phyloP scores from a whole-genome alignment of 1,284 basidiomycete species.

The Ceratobasidium sp. region DNA sequence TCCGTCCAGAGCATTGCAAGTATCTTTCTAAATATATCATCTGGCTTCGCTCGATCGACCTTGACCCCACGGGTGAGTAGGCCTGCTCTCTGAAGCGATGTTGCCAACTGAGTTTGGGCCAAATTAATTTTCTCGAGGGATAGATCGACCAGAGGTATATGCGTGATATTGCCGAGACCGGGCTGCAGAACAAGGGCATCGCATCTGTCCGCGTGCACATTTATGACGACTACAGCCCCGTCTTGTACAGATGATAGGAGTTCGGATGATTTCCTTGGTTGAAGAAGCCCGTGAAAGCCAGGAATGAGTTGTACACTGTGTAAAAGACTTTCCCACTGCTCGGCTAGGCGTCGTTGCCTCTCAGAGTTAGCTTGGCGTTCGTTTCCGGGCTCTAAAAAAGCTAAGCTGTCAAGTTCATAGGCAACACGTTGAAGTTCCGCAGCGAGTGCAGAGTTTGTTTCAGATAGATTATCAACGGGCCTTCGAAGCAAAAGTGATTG shows the following conservation, averaged over 20 bases:
- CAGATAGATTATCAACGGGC: neutral
- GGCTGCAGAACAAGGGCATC: neutral
- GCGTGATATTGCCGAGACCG: neutral
- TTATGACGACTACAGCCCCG: conserved; percentile 2
- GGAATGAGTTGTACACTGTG: neutral
- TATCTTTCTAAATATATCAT: neutral
- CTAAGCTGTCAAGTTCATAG: neutral
- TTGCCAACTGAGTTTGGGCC: neutral
- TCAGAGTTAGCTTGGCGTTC: neutral
- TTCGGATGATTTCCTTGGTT: neutral
- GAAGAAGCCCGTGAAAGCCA: neutral
- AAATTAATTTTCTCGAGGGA: neutral
- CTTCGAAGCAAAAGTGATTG: too few species aligned
- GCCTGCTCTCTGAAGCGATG: neutral
- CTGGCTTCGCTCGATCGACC: neutral
- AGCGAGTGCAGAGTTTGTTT: neutral
- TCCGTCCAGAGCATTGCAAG: neutral
- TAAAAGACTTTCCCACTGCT: neutral
- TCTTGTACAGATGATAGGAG: neutral
- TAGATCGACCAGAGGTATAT: neutral
- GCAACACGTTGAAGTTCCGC: neutral
- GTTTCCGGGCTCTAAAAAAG: neutral
- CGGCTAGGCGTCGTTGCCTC: neutral
- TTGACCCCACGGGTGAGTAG: neutral
- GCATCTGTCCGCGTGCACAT: neutral